Percentiles rank a stretch among this genome's conserved stretches.
Evolutionary conservation across 768 basidiomycete species (phyloP).

Genomic region (Panaeolus papilionaceus): DNA sequence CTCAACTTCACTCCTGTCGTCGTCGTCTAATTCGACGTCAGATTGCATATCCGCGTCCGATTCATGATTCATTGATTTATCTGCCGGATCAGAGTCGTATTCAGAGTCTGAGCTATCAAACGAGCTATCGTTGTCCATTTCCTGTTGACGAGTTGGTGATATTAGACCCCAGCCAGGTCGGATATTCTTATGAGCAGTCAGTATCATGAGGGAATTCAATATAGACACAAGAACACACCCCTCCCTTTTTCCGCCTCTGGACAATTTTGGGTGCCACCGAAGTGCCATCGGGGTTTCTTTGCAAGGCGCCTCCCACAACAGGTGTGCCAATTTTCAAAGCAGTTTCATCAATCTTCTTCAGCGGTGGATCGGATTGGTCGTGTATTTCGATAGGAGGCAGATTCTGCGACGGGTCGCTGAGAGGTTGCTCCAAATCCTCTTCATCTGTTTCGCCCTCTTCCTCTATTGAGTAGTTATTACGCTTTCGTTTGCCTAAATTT

Average conservation of each 20-base stretch:
- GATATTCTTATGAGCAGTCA: constrained; percentile 22
- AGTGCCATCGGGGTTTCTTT: constrained; percentile 69
- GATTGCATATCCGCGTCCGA: constrained; percentile 25
- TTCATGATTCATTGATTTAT: constrained; percentile 14
- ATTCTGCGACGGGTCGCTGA: not conserved
- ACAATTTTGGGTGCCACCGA: constrained; percentile 56
- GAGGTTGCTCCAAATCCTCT: constrained; percentile 21
- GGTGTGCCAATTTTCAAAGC: constrained; percentile 25
- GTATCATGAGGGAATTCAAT: not conserved
- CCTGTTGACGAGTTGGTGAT: not conserved
- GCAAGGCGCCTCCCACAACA: constrained; percentile 68
- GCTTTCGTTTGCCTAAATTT: constrained; percentile 35
- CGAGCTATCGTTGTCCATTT: constrained; percentile 59
- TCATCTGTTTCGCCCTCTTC: constrained; percentile 20
- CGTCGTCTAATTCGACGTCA: constrained; percentile 30
- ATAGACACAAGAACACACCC: constrained; percentile 41
- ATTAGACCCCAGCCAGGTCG: constrained; percentile 54
- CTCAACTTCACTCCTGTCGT: constrained; percentile 29
- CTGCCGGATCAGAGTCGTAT: constrained; percentile 49
- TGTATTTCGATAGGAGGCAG: constrained; percentile 17
- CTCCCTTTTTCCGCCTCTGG: constrained; percentile 47
- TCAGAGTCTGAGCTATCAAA: constrained; percentile 84
- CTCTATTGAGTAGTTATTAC: constrained; percentile 20
- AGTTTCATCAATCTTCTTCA: constrained; percentile 16
- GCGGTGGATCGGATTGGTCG: constrained; percentile 19